These are phyloP conservation scores for Xylaria flabelliformis DNA, from an alignment of 495 filamentous ascomycete species.

Conservation along the genomic window DNA sequence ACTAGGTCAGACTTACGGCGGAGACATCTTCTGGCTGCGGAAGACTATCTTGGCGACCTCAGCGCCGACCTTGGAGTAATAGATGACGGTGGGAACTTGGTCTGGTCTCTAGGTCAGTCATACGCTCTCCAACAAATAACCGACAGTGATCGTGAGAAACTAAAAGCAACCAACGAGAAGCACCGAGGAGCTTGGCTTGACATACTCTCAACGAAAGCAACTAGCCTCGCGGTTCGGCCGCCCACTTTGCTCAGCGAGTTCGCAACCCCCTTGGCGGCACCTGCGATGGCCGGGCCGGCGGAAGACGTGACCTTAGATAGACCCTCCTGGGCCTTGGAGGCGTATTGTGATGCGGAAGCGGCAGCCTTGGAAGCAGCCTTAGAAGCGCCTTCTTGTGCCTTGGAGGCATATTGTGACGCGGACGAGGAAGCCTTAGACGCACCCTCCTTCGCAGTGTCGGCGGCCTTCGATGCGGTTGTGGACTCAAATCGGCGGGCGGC, in stretches of 20 bases:
- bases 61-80: conserved; percentile 87
- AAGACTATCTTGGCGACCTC: conserved; percentile 89
- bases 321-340: conserved; percentile 82
- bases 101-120: conserved; percentile 56
- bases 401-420: conserved; percentile 51
- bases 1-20: conserved; percentile 73
- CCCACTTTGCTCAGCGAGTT: conserved; percentile 77
- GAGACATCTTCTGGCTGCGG: conserved; percentile 86
- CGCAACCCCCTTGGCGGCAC: conserved; percentile 68
- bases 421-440: background rate
- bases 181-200: conserved; percentile 28
- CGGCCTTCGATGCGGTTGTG: conserved; percentile 40
- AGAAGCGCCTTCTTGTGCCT: conserved; percentile 68
- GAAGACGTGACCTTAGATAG: conserved; percentile 81
- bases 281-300: conserved; percentile 77
- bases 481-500: conserved; percentile 58
- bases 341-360: conserved; percentile 65
- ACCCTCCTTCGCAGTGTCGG: conserved; percentile 22
- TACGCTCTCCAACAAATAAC: background rate
- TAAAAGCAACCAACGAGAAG: background rate
- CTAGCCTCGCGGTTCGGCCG: conserved; percentile 80
- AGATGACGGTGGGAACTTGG: conserved; percentile 82
- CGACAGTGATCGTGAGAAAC: background rate
- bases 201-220: conserved; percentile 88
- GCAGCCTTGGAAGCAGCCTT: conserved; percentile 67